A percentile compares a stretch with the other conserved stretches of the same genome.
Evolutionary conservation across 139 green algal species (phyloP).

Genomic region (Chlamydomonas sp.): DNA sequence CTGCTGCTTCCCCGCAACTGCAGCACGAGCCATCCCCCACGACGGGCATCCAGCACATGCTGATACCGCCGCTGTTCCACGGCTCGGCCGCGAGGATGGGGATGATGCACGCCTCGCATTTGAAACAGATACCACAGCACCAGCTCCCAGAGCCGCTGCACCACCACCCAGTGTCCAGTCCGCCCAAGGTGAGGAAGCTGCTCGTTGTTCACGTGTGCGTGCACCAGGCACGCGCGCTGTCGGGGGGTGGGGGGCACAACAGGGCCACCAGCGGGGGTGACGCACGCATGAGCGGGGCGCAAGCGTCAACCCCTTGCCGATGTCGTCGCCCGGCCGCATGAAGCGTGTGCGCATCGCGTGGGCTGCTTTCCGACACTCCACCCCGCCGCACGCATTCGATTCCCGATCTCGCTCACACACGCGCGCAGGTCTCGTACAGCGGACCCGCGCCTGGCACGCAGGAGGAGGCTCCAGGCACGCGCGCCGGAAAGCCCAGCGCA

Average conservation of each 20-base stretch:
- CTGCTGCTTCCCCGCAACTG: too few species aligned
- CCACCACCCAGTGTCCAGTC: neutral
- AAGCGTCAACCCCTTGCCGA: too few species aligned
- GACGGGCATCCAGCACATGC: conserved; percentile 6
- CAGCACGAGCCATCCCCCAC: conserved; percentile 7
- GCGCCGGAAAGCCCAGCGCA: conserved; percentile 1
- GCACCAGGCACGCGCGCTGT: neutral
- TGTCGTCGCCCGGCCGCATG: too few species aligned
- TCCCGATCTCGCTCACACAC: neutral
- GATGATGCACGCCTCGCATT: neutral
- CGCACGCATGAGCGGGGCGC: too few species aligned
- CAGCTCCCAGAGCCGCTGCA: neutral
- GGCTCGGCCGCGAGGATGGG: neutral
- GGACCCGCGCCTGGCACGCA: neutral
- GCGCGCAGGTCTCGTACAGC: neutral
- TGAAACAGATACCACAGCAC: neutral
- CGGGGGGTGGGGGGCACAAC: too few species aligned
- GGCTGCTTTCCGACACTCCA: too few species aligned
- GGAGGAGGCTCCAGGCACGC: neutral
- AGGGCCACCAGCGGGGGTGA: too few species aligned
- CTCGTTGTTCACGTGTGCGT: too few species aligned
- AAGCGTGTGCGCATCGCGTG: too few species aligned
- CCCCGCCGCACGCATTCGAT: neutral
- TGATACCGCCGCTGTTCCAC: conserved; percentile 11
- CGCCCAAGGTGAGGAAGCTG: neutral